These are phyloP conservation scores for Wickerhamomyces rabaulensis DNA, from an alignment of 805 yeast genomes.

Conservation along the genomic window DNA sequence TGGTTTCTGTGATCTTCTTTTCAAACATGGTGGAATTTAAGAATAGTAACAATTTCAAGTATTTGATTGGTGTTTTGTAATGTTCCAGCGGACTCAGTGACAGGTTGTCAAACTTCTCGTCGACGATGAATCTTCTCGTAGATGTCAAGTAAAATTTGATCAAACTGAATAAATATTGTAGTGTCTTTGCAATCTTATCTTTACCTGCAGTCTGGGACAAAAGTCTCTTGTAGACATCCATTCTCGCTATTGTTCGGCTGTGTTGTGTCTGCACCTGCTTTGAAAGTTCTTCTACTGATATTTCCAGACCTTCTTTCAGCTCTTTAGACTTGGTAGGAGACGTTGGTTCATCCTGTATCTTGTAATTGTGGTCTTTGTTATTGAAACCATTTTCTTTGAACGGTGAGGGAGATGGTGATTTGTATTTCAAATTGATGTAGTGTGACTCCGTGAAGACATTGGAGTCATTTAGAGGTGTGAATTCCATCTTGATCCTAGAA, in stretches of 20 bases:
- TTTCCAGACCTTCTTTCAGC: background rate
- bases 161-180: conserved; percentile 54
- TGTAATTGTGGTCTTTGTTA: background rate
- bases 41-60: conserved; percentile 19
- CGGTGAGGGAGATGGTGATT: conserved; percentile 21
- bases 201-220: conserved; percentile 59
- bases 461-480: conserved; percentile 10
- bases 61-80: conserved; percentile 21
- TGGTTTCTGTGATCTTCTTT: conserved; percentile 37
- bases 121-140: conserved; percentile 27
- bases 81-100: conserved; percentile 23
- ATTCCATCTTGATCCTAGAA: background rate
- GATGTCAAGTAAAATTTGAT: conserved; percentile 42
- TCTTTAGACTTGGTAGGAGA: background rate
- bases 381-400: conserved; percentile 2
- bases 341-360: background rate
- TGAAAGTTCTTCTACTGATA: background rate
- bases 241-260: conserved; percentile 5
- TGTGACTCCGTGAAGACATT: conserved; percentile 15
- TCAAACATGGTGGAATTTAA: conserved; percentile 27
- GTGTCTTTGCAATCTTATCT: conserved; percentile 63
- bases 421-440: conserved; percentile 16
- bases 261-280: background rate
- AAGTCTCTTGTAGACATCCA: conserved; percentile 46
- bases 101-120: conserved; percentile 24